These are phyloP conservation scores for Cucurbita maxima DNA, from an alignment of 306 rosid species.

Conservation along the genomic window DNA sequence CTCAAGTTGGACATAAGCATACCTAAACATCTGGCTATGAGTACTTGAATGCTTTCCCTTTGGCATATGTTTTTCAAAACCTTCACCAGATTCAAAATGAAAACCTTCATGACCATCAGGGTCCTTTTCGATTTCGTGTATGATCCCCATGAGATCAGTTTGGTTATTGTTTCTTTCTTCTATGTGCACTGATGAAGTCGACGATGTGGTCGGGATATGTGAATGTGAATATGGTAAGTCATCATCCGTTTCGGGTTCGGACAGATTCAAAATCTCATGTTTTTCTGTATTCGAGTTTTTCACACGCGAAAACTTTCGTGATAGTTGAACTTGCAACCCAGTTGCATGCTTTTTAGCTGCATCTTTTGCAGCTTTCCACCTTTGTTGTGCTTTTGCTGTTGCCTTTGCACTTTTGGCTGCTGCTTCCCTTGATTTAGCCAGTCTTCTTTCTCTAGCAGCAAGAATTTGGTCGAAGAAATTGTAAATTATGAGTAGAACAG, in stretches of 20 bases:
- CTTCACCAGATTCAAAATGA: conserved; percentile 20
- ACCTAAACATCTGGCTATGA: conserved; percentile 57
- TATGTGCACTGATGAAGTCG: conserved; percentile 22
- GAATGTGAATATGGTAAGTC: conserved; percentile 16
- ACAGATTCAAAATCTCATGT: conserved; percentile 34
- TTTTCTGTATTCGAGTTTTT: conserved; percentile 29
- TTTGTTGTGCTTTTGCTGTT: conserved; percentile 59
- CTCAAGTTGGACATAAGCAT: conserved; percentile 87
- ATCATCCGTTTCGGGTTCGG: conserved; percentile 22
- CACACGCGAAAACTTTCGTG: conserved; percentile 48
- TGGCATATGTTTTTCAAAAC: conserved; percentile 15
- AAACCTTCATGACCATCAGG: conserved; percentile 28
- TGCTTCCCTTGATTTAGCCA: conserved; percentile 70
- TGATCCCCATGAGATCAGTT: conserved; percentile 27
- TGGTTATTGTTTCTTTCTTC: conserved; percentile 28
- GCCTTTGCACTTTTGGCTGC: conserved; percentile 80
- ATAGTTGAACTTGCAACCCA: conserved; percentile 73
- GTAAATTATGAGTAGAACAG: conserved; percentile 82
- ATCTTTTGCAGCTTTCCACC: conserved; percentile 71
- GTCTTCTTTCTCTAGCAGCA: conserved; percentile 68
- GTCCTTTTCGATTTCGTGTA: conserved; percentile 50
- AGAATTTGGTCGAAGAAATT: conserved; percentile 95
- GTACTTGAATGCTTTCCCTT: conserved; percentile 48
- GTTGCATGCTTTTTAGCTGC: conserved; percentile 68
- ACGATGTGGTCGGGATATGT: conserved; percentile 19